Percentiles rank a stretch among this genome's conserved stretches.
Conservation (phyloP, 163 green algal species). For the Scenedesmus sp. region DNA sequence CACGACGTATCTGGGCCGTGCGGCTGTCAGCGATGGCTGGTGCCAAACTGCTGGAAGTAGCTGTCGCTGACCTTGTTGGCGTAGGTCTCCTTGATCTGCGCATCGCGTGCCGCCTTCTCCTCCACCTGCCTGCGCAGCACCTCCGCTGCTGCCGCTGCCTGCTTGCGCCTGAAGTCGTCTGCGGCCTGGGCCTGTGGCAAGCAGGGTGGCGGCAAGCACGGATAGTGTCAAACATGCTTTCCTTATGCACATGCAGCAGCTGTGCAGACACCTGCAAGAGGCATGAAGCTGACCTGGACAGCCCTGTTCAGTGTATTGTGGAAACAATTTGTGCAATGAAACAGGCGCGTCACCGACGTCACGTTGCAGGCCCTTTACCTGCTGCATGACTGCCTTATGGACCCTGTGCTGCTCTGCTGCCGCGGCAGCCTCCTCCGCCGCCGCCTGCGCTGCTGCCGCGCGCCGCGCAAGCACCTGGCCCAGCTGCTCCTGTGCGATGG, state of each 20-base stretch:
- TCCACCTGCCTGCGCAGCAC: constrained; percentile 43
- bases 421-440: constrained; percentile 23
- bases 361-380: background rate
- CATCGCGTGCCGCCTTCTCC: constrained; percentile 38
- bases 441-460: constrained; percentile 15
- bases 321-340: no score
- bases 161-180: constrained; percentile 18
- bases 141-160: constrained; percentile 33
- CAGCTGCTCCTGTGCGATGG: constrained; percentile 37
- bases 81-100: constrained; percentile 31
- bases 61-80: constrained; percentile 35
- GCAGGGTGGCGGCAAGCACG: background rate
- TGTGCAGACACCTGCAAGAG: background rate
- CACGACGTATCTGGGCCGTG: background rate
- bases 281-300: no score
- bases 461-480: constrained; percentile 19
- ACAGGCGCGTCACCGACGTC: no score
- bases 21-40: constrained; percentile 43
- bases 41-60: constrained; percentile 55
- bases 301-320: no score
- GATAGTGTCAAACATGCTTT: background rate
- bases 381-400: constrained; percentile 9
- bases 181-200: constrained; percentile 9
- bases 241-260: background rate
- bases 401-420: constrained; percentile 19